Evolutionary conservation across 2,329 filamentous ascomycete genomes (phyloP), one percentile per base, ranked within the genome.

Genomic region (Talaromyces sp.): DNA sequence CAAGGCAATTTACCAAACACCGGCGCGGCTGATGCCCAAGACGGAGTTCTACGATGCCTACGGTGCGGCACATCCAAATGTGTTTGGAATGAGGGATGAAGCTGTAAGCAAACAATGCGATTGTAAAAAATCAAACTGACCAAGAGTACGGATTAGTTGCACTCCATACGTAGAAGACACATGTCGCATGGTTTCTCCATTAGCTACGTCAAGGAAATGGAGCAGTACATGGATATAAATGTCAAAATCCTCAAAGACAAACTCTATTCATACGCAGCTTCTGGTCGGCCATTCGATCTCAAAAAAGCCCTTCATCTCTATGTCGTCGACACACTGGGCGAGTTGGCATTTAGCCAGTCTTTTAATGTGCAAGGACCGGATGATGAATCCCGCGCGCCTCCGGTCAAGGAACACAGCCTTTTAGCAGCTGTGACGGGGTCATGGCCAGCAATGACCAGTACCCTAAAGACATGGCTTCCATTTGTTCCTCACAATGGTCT

Each of bases 1-100:
- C 25, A 64, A 66, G 36, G 22, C 62, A 3, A 66, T 74, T 8
- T 73, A 72, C 54, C 69, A 73, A 47, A 70, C 68, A 39, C 65
- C 66, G 52, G 68, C 65, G 5, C 61, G 64, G 10, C 58, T 52
- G 15, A 71, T 74, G 67, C 71, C 70, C 3, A 75, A 75, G 63
- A 73, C 70, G 0, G 69, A 73, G 44, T 74, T 74, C 58, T 75
- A 75, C 56, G 70, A 75, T 66, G 73, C 69, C 2, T 76, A 68
- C 56, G 69, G 67, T 1, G 65, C 69, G 1, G 62, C 65, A 8
- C 67, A 70, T 59, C 71, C 73, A 1, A 75, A 75, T 62, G 64
- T 75, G 0, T 75, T 75, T 62, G 72, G 72, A 2, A 73, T 68
- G 65, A 59, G 71, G 28, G 70, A 75, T 64, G 72, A 72, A 58